A percentile compares a stretch with the other conserved stretches of the same genome.
Evolutionary conservation across 148 eudicot genomes (phyloP).

Genomic region (Chenopodium quinoa): DNA sequence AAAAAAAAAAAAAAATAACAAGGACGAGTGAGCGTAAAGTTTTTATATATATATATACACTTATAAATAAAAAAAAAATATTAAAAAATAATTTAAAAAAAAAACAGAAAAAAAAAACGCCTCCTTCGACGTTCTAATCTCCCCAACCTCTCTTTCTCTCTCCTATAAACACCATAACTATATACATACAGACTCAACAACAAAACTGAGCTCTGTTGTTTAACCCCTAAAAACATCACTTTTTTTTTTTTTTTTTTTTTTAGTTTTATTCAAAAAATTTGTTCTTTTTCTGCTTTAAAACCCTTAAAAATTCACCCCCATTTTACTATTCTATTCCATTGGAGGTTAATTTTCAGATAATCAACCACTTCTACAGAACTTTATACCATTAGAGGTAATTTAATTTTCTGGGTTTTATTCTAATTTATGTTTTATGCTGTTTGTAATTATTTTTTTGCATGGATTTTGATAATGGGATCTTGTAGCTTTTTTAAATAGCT

Average conservation of each 20-base stretch:
- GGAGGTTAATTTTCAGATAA: constrained; percentile 13
- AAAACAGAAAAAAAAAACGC: neutral
- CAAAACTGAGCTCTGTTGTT: neutral
- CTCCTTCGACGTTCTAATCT: constrained; percentile 22
- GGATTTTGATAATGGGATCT: constrained; percentile 38
- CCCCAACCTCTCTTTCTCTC: constrained; percentile 3
- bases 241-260: neutral
- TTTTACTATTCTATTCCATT: constrained; percentile 25
- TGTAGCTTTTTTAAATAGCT: neutral
- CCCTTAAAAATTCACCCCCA: constrained; percentile 23
- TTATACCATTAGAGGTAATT: constrained; percentile 33
- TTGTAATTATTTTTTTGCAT: constrained; percentile 36
- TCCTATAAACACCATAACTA: constrained; percentile 4
- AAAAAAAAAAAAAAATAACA: neutral
- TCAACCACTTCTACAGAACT: constrained; percentile 10
- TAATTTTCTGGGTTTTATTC: constrained; percentile 11
- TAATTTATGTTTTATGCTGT: constrained; percentile 11
- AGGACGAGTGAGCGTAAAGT: constrained; percentile 24
- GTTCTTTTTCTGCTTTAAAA: neutral
- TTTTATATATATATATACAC: neutral
- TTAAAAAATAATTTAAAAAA: neutral
- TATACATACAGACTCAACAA: neutral
- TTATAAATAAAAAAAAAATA: no score
- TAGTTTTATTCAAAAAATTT: neutral
- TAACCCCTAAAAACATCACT: no score